These are phyloP conservation scores for Venturia effusa DNA, from an alignment of 2,329 filamentous ascomycete genomes.

Conservation along the genomic window DNA sequence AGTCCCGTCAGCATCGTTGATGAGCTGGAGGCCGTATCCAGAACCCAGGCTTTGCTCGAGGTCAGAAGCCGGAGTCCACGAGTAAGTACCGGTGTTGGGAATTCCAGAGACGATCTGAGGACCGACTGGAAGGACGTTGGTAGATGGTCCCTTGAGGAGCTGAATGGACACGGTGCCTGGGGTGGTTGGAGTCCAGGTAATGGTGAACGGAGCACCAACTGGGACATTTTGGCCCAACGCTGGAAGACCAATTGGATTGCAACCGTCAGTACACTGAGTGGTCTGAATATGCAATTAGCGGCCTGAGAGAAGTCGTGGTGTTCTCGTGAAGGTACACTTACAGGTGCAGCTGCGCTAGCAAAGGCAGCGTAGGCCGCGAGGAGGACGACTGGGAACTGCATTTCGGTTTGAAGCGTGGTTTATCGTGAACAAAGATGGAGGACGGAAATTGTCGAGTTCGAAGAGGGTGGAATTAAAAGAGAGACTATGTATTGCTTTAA, in stretches of 20 bases:
- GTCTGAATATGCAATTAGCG: background rate
- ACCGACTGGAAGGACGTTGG: constrained; percentile 41
- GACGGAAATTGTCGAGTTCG: background rate
- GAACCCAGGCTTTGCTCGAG: constrained; percentile 36
- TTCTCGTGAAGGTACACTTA: background rate
- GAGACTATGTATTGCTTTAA: background rate
- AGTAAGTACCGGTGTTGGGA: constrained; percentile 44
- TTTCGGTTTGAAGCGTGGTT: background rate
- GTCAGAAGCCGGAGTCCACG: constrained; percentile 41
- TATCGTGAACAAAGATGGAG: background rate
- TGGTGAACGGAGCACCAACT: constrained; percentile 44
- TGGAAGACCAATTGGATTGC: constrained; percentile 44
- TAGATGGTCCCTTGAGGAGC: constrained; percentile 48
- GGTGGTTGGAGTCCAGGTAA: constrained; percentile 46
- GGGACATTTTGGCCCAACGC: constrained; percentile 42
- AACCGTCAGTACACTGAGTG: constrained; percentile 6
- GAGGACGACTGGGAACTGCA: constrained; percentile 5
- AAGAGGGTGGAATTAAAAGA: background rate
- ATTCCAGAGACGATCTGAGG: constrained; percentile 40
- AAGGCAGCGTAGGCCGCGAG: constrained; percentile 9
- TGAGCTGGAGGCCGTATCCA: constrained; percentile 51
- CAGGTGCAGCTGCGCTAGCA: background rate
- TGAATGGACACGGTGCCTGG: constrained; percentile 44
- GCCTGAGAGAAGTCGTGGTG: background rate
- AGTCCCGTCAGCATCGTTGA: constrained; percentile 19